These are phyloP conservation scores for Phyllosticta ampelicida DNA, from an alignment of 2,329 filamentous ascomycete genomes.

Conservation along the genomic window DNA sequence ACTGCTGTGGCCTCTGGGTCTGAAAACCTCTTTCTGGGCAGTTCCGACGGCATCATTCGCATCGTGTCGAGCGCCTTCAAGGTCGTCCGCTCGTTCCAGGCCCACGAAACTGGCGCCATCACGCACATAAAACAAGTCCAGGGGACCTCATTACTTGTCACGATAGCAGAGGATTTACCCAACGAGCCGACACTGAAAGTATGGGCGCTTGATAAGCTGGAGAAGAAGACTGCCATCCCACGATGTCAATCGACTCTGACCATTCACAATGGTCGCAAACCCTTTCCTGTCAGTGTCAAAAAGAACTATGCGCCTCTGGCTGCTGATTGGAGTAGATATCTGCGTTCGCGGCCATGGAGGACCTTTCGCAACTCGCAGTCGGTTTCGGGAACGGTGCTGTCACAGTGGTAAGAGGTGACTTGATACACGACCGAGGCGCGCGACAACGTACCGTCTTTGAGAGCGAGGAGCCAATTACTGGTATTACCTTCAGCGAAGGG, in stretches of 20 bases:
- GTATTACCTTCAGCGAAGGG: slow-evolving; percentile 63
- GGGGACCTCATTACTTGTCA: slow-evolving; percentile 75
- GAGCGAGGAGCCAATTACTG: slow-evolving; percentile 91
- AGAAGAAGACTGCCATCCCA: slow-evolving; percentile 86
- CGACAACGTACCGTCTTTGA: slow-evolving; percentile 93
- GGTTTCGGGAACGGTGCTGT: slow-evolving; percentile 95
- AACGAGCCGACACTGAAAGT: slow-evolving; percentile 86
- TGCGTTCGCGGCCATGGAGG: slow-evolving; percentile 75
- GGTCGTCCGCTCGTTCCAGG: slow-evolving; percentile 74
- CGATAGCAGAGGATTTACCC: slow-evolving; percentile 75
- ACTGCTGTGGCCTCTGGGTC: slow-evolving; percentile 78
- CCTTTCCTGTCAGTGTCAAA: slow-evolving; percentile 58
- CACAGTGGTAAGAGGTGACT: slow-evolving; percentile 82
- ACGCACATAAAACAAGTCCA: slow-evolving; percentile 89
- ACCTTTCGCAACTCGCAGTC: slow-evolving; percentile 84
- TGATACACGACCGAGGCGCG: slow-evolving; percentile 89
- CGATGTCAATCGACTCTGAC: slow-evolving; percentile 77
- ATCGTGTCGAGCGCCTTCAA: slow-evolving; percentile 85
- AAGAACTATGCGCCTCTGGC: background rate
- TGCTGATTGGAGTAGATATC: slow-evolving; percentile 50
- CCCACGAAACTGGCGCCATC: slow-evolving; percentile 68
- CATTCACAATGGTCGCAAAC: slow-evolving; percentile 82
- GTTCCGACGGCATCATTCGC: slow-evolving; percentile 72
- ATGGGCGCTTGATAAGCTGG: slow-evolving; percentile 90
- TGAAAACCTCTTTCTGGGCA: slow-evolving; percentile 81